phyloP scores from a whole-genome alignment of 169 alveolate genomes.

The Plasmodium malariae region DNA sequence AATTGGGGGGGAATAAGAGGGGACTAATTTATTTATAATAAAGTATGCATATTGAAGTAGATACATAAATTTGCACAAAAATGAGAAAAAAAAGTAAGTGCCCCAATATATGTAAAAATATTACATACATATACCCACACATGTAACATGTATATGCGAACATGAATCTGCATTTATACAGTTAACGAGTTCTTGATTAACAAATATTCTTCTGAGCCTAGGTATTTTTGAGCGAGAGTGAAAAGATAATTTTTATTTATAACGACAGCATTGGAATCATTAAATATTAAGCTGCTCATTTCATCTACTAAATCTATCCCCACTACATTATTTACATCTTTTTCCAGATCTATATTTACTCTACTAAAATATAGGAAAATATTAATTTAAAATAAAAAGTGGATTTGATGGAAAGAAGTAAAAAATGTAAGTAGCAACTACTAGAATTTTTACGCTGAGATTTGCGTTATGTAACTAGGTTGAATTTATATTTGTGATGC shows the following conservation, averaged over 20 bases:
- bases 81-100: too few species aligned
- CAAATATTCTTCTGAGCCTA: constrained; percentile 26
- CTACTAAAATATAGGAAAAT: constrained; percentile 20
- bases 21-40: too few species aligned
- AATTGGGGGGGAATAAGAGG: too few species aligned
- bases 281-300: constrained; percentile 27
- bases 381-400: not conserved
- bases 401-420: not conserved
- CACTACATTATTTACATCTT: constrained; percentile 19
- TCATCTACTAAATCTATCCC: constrained; percentile 37
- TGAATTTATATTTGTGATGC: not conserved
- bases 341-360: constrained; percentile 43
- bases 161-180: constrained; percentile 20
- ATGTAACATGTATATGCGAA: not conserved
- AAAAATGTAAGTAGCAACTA: not conserved
- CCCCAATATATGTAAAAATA: too few species aligned
- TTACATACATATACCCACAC: too few species aligned
- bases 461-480: not conserved
- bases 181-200: constrained; percentile 30
- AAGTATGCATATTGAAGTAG: too few species aligned
- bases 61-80: too few species aligned
- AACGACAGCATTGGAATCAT: constrained; percentile 13
- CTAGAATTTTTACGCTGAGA: not conserved
- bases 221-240: constrained; percentile 42
- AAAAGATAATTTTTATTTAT: constrained; percentile 51